These are phyloP conservation scores for Prunus yedoensis DNA, from an alignment of 331 rosid genomes.

Conservation along the genomic window DNA sequence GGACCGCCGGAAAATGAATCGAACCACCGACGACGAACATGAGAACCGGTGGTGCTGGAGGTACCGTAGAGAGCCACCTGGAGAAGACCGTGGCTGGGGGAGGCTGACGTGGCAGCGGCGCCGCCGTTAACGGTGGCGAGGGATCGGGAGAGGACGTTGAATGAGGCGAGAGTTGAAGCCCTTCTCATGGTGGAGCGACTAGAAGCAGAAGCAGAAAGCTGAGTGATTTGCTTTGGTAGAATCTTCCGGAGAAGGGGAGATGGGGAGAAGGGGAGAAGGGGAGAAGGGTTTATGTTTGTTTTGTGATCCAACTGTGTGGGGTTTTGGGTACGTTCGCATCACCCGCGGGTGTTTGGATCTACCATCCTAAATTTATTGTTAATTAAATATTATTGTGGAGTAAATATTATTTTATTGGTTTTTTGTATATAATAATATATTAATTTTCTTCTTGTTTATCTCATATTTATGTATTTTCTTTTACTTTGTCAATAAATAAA, in stretches of 20 bases:
- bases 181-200: constrained; percentile 57
- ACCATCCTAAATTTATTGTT: not conserved
- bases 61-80: constrained; percentile 51
- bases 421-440: no score
- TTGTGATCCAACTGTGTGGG: constrained; percentile 7
- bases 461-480: no score
- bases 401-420: not conserved
- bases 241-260: not conserved
- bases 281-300: constrained; percentile 25
- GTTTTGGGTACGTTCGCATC: constrained; percentile 16
- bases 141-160: constrained; percentile 48
- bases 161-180: constrained; percentile 43
- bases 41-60: constrained; percentile 24
- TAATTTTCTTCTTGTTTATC: no score
- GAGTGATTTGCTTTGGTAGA: constrained; percentile 13
- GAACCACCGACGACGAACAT: constrained; percentile 39
- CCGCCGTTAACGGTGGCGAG: constrained; percentile 47
- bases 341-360: constrained; percentile 3
- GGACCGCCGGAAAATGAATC: constrained; percentile 29
- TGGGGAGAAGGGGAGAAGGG: not conserved
- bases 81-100: constrained; percentile 44
- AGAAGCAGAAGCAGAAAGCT: not conserved
- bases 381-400: not conserved
- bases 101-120: constrained; percentile 21
- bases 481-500: no score